A percentile compares a stretch with the other conserved stretches of the same genome.
These are phyloP conservation scores for Candida tropicalis DNA, from an alignment of 1,139 yeast genomes.

Conservation along the genomic window DNA sequence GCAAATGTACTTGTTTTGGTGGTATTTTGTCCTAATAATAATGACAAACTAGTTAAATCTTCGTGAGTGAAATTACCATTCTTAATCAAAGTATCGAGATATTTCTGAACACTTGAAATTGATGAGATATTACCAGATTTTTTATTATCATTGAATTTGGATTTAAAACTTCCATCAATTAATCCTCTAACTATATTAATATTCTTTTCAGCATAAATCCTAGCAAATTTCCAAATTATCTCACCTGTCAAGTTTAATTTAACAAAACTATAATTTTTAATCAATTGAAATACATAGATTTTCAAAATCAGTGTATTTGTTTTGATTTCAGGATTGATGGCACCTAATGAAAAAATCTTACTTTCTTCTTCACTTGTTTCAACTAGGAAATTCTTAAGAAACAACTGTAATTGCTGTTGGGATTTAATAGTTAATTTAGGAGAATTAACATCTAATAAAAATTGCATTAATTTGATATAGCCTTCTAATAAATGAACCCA, in stretches of 20 bases:
- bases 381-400: constrained; percentile 55
- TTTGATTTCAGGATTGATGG: constrained; percentile 67
- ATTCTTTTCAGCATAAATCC: constrained; percentile 52
- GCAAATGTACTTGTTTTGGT: constrained; percentile 16
- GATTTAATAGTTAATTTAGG: constrained; percentile 50
- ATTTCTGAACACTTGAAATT: constrained; percentile 45
- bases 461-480: constrained; percentile 55
- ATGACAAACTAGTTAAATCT: constrained; percentile 49
- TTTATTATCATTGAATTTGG: constrained; percentile 50
- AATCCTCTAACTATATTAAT: constrained; percentile 51
- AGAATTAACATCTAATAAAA: constrained; percentile 38
- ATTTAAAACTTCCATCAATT: constrained; percentile 54
- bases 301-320: constrained; percentile 52
- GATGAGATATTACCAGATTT: constrained; percentile 54
- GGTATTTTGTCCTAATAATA: constrained; percentile 45
- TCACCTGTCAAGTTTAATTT: constrained; percentile 60
- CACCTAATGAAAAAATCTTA: constrained; percentile 66
- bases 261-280: constrained; percentile 55
- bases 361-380: constrained; percentile 65
- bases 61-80: constrained; percentile 42
- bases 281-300: constrained; percentile 52
- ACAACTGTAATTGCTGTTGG: constrained; percentile 58
- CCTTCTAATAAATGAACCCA: constrained; percentile 74
- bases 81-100: constrained; percentile 45
- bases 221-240: constrained; percentile 62